Base-by-base conservation (phyloP, 257 asterid species). In the Prunella vulgaris region DNA sequence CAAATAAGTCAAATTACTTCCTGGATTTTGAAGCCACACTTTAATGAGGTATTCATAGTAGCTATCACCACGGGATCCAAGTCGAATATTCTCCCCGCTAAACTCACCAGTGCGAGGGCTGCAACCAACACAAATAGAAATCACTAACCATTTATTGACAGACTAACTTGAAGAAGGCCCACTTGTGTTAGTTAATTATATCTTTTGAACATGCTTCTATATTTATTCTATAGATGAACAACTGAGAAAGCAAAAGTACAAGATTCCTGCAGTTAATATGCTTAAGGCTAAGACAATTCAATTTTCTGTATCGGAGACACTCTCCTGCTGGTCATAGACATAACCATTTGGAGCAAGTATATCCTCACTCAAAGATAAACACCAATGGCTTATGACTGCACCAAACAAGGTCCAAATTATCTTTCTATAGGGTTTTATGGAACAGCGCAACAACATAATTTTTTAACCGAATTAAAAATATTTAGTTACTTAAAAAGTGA, bases 11-110 rank as follows among this genome's bases (percentile, higher is more conserved):
- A 83, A 79, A 71, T 91, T 87, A 71, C 80, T 70, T 62, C 84
- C 89, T 68, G 46, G 87, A 74, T 82, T 84, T 72, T 94, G 97
- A 87, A 94, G 96, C 97, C 97, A 91, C 33, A 91, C 87, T 86
- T 91, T 91, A 46, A 89, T 70, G 74, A 91, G 96, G 86, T 89
- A 94, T 82, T 94, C 99, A 56, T 91, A 94, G 79, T 94, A 94
- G 84, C 97, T 91, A 81, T 94, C 99, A 37, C 97, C 97, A 24
- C 97, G 96, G 62, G 99, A 94, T 81, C 97, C 97, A 76, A 94
- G 97, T 78, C 99, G 86, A 71, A 94, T 91, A 75, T 89, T 91
- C 13, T 89, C 86, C 70, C 99, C 97, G 68, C 85, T 89, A 78
- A 91, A 94, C 44, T 78, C 81, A 77, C 97, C 99, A 60, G 95